Evolutionary conservation across 345 rosid species (phyloP).

Genomic region (Rhodamnia rubescens): DNA sequence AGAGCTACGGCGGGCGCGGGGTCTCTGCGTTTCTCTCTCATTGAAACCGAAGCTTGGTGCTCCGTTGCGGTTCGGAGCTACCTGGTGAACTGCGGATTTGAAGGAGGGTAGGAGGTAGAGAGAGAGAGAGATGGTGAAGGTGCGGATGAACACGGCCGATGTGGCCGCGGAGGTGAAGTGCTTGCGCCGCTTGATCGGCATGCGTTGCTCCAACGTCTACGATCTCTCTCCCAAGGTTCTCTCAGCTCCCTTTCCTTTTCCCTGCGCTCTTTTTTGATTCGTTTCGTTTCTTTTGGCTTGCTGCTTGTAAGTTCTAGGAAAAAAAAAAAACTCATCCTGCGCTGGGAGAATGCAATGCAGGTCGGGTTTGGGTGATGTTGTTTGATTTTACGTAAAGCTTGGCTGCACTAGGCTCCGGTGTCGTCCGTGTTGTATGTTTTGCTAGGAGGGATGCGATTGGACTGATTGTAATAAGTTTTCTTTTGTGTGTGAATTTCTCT

Average conservation of each 20-base stretch:
- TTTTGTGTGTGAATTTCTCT: background rate
- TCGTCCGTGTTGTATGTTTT: background rate
- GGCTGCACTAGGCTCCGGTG: background rate
- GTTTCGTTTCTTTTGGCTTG: background rate
- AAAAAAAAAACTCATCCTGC: background rate
- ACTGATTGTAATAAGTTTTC: background rate
- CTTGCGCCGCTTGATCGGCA: constrained; percentile 74
- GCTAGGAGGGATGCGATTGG: background rate
- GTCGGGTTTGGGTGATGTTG: background rate
- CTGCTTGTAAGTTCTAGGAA: background rate
- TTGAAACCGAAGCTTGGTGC: background rate
- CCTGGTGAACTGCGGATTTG: background rate
- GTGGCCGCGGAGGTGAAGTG: constrained; percentile 99
- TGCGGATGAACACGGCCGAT: constrained; percentile 98
- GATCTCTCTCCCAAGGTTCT: constrained; percentile 92
- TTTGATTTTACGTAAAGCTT: background rate
- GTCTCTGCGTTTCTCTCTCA: background rate
- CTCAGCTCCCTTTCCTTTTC: background rate
- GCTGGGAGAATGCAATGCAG: background rate
- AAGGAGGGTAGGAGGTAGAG: background rate
- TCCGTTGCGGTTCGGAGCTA: background rate
- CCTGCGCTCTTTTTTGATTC: background rate
- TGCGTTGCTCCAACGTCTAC: constrained; percentile 96
- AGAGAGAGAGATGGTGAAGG: constrained; percentile 64
- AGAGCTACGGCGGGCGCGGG: background rate